Base-by-base conservation (phyloP, 2,329 filamentous ascomycete species). In the Sporothrix inflata region DNA sequence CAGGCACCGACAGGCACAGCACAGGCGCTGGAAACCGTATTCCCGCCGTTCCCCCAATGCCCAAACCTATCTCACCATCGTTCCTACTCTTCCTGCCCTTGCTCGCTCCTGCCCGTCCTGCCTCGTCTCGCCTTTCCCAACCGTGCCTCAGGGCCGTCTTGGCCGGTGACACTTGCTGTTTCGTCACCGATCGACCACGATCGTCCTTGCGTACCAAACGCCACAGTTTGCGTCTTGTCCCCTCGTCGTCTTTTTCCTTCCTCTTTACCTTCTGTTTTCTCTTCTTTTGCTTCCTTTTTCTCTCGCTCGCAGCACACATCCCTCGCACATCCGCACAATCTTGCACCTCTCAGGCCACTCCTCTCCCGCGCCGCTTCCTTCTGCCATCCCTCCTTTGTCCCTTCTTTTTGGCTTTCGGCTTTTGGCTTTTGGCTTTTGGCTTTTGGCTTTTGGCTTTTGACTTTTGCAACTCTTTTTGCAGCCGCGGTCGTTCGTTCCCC, bases 81-180 rank as follows among this genome's bases (percentile, higher is more conserved):
- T 21, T 30, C 14, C 27, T 9, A 1, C 51, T 42, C 60, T 27
- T 16, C 12, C 27, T 60, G 24, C 40, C 47, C 47, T 21, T 5
- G n/a, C 4, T 30, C 53, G 49, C 11, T 21, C 49, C n/a, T 53
- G 49, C 21, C 49, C 1, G 12, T 16, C 21, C 53, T 49, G 24
- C 42, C 27, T 55, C 45, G 71, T 69, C 63, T 69, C 53, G 71
- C 71, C 14, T 69, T 53, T 34, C 71, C 65, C 47, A 42, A 27
- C 57, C 63, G 63, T 72, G 70, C 70, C 27, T 42, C 63, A 61
- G 51, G 47, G 49, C 71, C 30, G 63, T 38, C 55, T 69, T 69
- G 65, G 71, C 47, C 57, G 66, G 66, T 72, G 57, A 70, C 71
- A 72, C 66, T 69, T 72, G 55, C 66, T 70, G 66, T 72, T 72